These are phyloP conservation scores for Prinsepia uniflora DNA, from an alignment of 306 rosid genomes.

Conservation along the genomic window DNA sequence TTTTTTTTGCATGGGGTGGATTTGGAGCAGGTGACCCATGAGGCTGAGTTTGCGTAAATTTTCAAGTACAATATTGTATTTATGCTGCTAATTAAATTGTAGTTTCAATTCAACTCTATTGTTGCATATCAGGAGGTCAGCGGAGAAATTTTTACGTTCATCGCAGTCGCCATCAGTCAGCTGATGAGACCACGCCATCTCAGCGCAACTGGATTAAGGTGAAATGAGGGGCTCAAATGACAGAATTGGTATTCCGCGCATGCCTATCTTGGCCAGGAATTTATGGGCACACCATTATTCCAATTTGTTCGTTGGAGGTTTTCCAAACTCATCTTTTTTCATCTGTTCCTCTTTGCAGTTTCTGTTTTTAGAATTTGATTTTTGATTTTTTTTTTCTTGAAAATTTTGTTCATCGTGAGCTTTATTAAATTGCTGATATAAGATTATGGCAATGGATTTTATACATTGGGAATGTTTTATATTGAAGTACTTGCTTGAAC, in stretches of 20 bases:
- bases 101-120: too few species aligned
- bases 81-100: too few species aligned
- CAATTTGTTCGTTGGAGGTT: constrained; percentile 58
- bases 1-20: too few species aligned
- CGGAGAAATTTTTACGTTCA: neutral
- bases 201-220: neutral
- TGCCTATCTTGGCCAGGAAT: constrained; percentile 17
- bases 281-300: constrained; percentile 29
- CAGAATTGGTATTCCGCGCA: constrained; percentile 21
- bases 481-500: neutral
- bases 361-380: neutral
- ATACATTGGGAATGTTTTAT: neutral
- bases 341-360: neutral
- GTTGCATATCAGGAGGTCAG: too few species aligned
- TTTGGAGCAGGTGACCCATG: too few species aligned
- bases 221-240: constrained; percentile 25
- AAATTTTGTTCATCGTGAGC: neutral
- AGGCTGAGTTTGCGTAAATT: too few species aligned
- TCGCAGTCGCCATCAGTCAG: neutral
- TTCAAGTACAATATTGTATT: too few species aligned
- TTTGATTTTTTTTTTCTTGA: neutral
- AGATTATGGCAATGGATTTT: neutral
- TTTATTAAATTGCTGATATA: neutral
- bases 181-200: neutral
- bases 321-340: neutral